Percentiles rank a stretch among this genome's conserved stretches.
phyloP scores from a whole-genome alignment of 2,329 filamentous ascomycete species.

The Fusarium neocosmosporiellum region DNA sequence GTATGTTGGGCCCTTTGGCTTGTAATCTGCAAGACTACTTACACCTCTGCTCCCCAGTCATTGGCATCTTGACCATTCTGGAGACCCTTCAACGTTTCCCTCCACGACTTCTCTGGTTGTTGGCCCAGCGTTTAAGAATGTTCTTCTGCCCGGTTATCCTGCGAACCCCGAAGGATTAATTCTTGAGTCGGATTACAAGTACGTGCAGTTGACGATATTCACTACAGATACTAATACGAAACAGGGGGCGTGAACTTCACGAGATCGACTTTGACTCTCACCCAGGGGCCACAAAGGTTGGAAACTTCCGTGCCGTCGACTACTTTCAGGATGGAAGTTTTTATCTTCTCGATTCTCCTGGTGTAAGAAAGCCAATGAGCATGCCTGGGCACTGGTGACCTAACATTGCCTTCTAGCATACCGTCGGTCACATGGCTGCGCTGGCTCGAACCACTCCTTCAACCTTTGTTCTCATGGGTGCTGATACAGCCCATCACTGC shows the following conservation, averaged over 20 bases:
- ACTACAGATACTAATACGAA: fast-evolving
- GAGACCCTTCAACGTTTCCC: constrained; percentile 28
- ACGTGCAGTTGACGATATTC: fast-evolving
- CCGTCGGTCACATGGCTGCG: constrained; percentile 17
- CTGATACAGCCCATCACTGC: constrained; percentile 1
- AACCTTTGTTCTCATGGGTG: constrained; percentile 6
- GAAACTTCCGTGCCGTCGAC: constrained; percentile 19
- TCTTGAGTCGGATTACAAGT: constrained; percentile 25
- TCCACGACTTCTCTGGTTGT: constrained; percentile 20
- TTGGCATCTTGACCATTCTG: constrained; percentile 28
- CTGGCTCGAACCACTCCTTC: constrained; percentile 18
- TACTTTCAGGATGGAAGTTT: constrained; percentile 32
- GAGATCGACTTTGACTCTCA: constrained; percentile 20
- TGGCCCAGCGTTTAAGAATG: constrained; percentile 24
- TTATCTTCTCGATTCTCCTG: constrained; percentile 25
- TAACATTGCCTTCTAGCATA: constrained; percentile 6
- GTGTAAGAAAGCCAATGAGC: neutral
- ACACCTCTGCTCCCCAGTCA: neutral
- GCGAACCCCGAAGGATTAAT: neutral
- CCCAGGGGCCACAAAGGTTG: neutral
- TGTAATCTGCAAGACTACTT: neutral
- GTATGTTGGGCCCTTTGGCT: neutral
- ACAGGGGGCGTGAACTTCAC: constrained; percentile 7
- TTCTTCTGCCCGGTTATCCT: constrained; percentile 29
- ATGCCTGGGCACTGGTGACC: neutral